Base-by-base conservation (phyloP, 2,329 filamentous ascomycete genomes). In the Colletotrichum costaricense region DNA sequence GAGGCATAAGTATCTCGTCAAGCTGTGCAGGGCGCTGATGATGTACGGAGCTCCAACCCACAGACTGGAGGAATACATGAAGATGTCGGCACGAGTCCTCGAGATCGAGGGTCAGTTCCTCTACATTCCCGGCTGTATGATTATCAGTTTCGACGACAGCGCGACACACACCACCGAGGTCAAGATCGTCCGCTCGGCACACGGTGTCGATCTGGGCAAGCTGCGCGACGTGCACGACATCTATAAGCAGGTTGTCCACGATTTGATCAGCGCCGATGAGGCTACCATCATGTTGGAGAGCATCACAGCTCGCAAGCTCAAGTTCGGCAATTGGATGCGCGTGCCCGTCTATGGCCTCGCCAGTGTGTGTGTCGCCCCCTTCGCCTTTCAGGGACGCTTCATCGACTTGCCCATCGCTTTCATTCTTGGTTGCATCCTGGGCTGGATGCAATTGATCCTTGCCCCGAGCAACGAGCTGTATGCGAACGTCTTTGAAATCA, bases 51-150 rank as follows among this genome's bases (percentile, higher is more conserved):
- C 95, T 1, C 95, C 95, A 1, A 97, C 95, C 0, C 95, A 98
- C 84, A 92, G 95, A 12, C 86, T 98, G 24, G 95, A 98, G 82
- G 93, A 97, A 80, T 98, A 97, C 81, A 92, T 98, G 90, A 92
- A 89, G 75, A 97, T 96, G 93, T 95, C 94, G 9, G 93, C 95
- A 1, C 89, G 94, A n/a, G 94, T 97, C 2, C 88, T 98, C 49
- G 94, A 95, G 81, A 95, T 98, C 19, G 93, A 97, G 76, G 93
- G 93, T 6, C 95, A 97, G 78, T 98, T 97, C 77, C 85, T 98
- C 26, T 98, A 98, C 80, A 90, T 98, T 35, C 95, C 95, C 0
- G 94, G 94, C 0, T 97, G 94, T 79, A 98, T 98, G 95, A 94
- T 98, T 69, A 93, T 98, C 79, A 96, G 94, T 5, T 98, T 98